Evolutionary conservation across 2,329 filamentous ascomycete species (phyloP).

Genomic region (Apiospora malaysiana): DNA sequence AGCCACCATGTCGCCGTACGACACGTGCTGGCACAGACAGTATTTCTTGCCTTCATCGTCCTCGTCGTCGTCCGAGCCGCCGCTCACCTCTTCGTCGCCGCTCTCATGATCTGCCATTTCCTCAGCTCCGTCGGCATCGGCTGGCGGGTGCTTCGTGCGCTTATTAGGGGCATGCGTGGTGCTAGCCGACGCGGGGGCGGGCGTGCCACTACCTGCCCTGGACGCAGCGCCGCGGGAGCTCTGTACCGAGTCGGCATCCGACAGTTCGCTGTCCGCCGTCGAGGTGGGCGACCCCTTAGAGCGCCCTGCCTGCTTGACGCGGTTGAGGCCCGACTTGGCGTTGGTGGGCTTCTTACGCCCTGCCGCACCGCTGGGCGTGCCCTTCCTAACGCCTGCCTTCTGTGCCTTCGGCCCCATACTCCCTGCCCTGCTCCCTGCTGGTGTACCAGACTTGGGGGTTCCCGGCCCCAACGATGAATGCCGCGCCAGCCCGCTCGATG

Average conservation of each 20-base stretch:
- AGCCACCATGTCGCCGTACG: constrained; percentile 87
- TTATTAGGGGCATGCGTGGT: constrained; percentile 24
- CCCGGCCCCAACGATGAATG: constrained; percentile 69
- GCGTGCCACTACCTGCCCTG: constrained; percentile 44
- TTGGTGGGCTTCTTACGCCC: constrained; percentile 43
- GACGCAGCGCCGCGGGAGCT: constrained; percentile 55
- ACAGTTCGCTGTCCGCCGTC: constrained; percentile 68
- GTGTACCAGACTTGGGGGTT: constrained; percentile 58
- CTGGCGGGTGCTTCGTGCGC: constrained; percentile 25
- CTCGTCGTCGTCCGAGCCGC: constrained; percentile 67
- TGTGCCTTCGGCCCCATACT: constrained; percentile 64
- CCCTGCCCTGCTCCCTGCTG: constrained; percentile 53
- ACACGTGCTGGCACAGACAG: constrained; percentile 82
- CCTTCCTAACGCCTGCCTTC: constrained; percentile 55
- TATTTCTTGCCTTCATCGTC: constrained; percentile 81
- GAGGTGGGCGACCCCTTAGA: constrained; percentile 67
- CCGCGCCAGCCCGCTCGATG: constrained; percentile 64
- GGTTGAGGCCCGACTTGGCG: constrained; percentile 65
- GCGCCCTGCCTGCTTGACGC: constrained; percentile 62
- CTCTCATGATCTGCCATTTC: constrained; percentile 45
- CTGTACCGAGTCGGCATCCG: constrained; percentile 64
- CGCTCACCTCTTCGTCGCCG: constrained; percentile 56
- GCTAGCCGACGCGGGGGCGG: constrained; percentile 25
- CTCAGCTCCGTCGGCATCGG: constrained; percentile 36
- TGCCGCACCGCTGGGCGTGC: constrained; percentile 40